Base-by-base conservation (phyloP, 345 rosid genomes). In the Lepidium didymum region DNA sequence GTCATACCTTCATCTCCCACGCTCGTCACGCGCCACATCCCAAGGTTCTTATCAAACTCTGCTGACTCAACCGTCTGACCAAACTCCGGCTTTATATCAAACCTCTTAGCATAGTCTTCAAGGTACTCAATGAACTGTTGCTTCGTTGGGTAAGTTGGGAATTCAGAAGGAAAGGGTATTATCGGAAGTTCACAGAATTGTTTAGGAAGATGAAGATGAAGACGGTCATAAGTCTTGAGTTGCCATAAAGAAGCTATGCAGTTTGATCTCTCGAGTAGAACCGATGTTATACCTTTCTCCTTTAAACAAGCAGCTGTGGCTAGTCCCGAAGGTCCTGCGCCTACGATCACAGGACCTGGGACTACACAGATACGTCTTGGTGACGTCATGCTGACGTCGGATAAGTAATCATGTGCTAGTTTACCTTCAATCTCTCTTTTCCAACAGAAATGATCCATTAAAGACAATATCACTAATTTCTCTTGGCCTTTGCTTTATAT, bases 171-270 rank as follows among this genome's bases (percentile, higher is more conserved):
- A 51, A 88, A 89, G 27, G 85, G 82, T 86, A 84, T 74, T 33
- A 83, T 53, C 1, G 96, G 96, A 45, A 91, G 97, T 75, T 89
- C 83, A 55, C 97, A 91, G 64, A 85, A 91, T 2, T 86, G 79
- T 59, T 87, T 89, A 0, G 97, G 96, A 35, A 89, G 86, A 59
- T 89, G 97, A 25, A 91, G 96, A 13, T 82, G 82, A 27, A 91
- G 85, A 31, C 96, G 90, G 66, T 84, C 89, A 56, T 91, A 91
- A 0, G 96, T 84, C 54, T 85, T 85, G 35, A 77, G 82, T 63
- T 89, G 87, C 97, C 97, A 91, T 4, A 91, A 51, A 10, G 97
- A 89, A 5, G 94, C 94, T 71, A 91, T 79, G 60, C 93, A 85
- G 75, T 81, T 76, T 51, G 88, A 81, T 74, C 86, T 81, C 77